Evolutionary conservation across 768 basidiomycete species (phyloP).

Genomic region (Rhizopogon rudus): DNA sequence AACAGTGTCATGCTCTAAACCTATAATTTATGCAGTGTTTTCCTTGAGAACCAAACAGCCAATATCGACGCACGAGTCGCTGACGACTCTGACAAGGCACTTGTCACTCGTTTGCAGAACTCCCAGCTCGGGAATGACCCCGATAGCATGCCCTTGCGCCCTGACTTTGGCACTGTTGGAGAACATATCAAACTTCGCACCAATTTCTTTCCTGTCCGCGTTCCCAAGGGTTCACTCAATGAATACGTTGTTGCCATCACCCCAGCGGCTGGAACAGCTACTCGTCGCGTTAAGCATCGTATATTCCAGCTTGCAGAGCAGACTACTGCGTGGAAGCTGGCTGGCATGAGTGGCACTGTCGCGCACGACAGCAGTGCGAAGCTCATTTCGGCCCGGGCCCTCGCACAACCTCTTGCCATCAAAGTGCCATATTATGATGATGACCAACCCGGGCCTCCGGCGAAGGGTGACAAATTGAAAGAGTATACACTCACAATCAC

Average conservation of each 20-base stretch:
- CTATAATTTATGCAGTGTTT: conserved; percentile 28
- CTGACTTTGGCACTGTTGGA: conserved; percentile 41
- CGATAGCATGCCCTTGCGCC: conserved; percentile 40
- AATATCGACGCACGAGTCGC: conserved; percentile 50
- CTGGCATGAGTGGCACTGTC: conserved; percentile 33
- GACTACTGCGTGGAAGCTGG: conserved; percentile 35
- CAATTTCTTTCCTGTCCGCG: conserved; percentile 47
- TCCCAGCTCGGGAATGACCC: conserved; percentile 16
- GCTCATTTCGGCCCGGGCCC: conserved; percentile 34
- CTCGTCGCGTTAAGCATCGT: conserved; percentile 37
- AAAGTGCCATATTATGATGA: conserved; percentile 40
- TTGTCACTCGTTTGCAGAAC: conserved; percentile 32
- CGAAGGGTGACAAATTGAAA: conserved; percentile 23
- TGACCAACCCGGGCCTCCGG: conserved; percentile 31
- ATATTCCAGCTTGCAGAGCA: conserved; percentile 46
- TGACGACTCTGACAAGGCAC: conserved; percentile 37
- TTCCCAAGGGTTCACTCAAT: conserved; percentile 41
- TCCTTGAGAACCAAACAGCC: conserved; percentile 32
- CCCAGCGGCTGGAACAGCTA: conserved; percentile 27
- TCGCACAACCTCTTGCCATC: conserved; percentile 39
- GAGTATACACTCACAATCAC: conserved; percentile 41
- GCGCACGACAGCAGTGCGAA: conserved; percentile 47
- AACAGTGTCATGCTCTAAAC: conserved; percentile 1
- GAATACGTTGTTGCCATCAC: conserved; percentile 45
- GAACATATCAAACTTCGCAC: conserved; percentile 41